phyloP scores from a whole-genome alignment of 2,329 filamentous ascomycete genomes.

The Stagonosporopsis chrysanthemi region DNA sequence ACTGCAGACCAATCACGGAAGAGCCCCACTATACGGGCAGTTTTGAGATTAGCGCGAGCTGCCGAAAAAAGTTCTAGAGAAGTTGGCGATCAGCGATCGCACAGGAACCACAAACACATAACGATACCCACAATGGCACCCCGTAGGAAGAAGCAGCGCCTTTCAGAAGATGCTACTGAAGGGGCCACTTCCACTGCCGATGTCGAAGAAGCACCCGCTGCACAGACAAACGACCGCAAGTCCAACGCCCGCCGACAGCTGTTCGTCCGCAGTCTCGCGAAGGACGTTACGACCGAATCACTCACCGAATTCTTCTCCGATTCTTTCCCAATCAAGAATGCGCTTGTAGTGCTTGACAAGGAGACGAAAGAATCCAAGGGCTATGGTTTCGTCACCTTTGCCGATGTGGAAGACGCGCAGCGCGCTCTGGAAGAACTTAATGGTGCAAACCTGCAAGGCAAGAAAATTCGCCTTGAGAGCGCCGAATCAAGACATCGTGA shows the following conservation, averaged over 20 bases:
- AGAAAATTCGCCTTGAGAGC: slow-evolving; percentile 84
- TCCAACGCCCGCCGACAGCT: slow-evolving; percentile 61
- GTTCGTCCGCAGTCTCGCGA: slow-evolving; percentile 87
- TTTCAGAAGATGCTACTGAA: slow-evolving; percentile 49
- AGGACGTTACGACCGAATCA: slow-evolving; percentile 78
- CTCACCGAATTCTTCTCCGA: slow-evolving; percentile 92
- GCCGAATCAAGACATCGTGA: slow-evolving; percentile 84
- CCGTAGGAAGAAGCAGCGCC: slow-evolving; percentile 51
- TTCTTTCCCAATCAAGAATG: slow-evolving; percentile 93
- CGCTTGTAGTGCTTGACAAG: slow-evolving; percentile 87
- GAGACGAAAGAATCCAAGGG: slow-evolving; percentile 87
- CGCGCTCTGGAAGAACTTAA: slow-evolving; percentile 83
- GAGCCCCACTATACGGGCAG: slow-evolving; percentile 11
- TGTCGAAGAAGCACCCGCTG: slow-evolving; percentile 25
- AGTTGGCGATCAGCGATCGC: neutral
- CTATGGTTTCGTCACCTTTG: slow-evolving; percentile 96
- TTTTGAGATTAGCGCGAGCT: neutral
- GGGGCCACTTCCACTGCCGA: slow-evolving; percentile 38
- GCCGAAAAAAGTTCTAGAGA: neutral
- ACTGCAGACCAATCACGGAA: slow-evolving; percentile 14
- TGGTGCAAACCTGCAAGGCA: slow-evolving; percentile 77
- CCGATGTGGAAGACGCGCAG: slow-evolving; percentile 88
- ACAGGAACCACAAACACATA: neutral
- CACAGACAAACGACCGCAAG: slow-evolving; percentile 29
- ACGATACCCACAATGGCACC: slow-evolving; percentile 44